Evolutionary conservation across 176 grass and related monocot genomes (phyloP).

Genomic region (Cenchrus purpureus): DNA sequence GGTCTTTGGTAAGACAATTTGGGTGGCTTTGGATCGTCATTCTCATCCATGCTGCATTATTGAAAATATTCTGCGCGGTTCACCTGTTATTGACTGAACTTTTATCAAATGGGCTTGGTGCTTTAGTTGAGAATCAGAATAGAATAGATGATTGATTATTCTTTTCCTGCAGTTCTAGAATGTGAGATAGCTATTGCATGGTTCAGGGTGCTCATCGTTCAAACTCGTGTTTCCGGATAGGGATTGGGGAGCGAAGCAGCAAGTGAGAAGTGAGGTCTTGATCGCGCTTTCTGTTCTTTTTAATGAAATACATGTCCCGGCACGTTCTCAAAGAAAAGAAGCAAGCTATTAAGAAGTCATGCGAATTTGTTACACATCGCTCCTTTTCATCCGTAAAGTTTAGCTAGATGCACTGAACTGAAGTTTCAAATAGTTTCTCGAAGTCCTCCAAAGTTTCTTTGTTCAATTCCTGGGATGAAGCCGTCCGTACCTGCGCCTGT

Average conservation of each 20-base stretch:
- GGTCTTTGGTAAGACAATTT: slow-evolving; percentile 8
- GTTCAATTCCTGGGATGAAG: too few relatives aligned
- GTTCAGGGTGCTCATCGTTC: not conserved
- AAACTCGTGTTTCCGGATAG: not conserved
- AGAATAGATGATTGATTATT: not conserved
- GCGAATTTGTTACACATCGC: not conserved
- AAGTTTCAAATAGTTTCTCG: too few relatives aligned
- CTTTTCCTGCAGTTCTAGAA: not conserved
- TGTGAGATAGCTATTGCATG: not conserved
- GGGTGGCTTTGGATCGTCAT: not conserved
- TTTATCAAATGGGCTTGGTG: not conserved
- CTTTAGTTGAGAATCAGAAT: not conserved
- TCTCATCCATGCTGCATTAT: too few relatives aligned
- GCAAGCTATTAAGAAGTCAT: not conserved
- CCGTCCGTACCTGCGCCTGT: too few relatives aligned
- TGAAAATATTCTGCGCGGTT: not conserved
- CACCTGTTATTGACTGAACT: not conserved
- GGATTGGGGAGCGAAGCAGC: too few relatives aligned
- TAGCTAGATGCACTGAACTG: not conserved
- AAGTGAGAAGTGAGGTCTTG: too few relatives aligned
- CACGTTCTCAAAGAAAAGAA: too few relatives aligned
- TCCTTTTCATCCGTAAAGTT: not conserved
- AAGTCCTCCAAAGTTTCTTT: too few relatives aligned
- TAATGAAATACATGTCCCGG: too few relatives aligned
- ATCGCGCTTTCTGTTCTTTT: too few relatives aligned